Conservation (phyloP, 768 basidiomycete species). For the Suillus clintonianus region DNA sequence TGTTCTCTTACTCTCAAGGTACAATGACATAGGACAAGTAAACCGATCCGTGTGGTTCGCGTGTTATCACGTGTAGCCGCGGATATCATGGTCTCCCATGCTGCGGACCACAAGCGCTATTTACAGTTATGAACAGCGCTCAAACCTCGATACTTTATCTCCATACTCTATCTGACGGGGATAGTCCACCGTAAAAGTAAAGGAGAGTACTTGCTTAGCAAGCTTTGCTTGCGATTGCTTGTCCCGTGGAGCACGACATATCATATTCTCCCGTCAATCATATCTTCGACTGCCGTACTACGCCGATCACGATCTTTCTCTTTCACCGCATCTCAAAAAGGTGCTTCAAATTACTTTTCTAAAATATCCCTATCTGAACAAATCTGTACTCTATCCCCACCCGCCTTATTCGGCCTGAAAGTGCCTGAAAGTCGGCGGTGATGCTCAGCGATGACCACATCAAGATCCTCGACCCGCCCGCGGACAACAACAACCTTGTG, state of each 20-base stretch:
- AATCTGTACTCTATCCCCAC: slow-evolving; percentile 3
- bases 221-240: no score
- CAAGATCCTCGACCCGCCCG: neutral
- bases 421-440: slow-evolving; percentile 5
- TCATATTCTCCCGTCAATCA: neutral
- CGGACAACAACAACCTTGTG: neutral
- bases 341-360: no score
- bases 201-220: no score
- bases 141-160: neutral
- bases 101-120: neutral
- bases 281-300: slow-evolving; percentile 2
- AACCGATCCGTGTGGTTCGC: neutral
- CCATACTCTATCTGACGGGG: neutral
- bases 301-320: slow-evolving; percentile 1
- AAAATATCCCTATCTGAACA: neutral
- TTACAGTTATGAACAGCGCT: neutral
- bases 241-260: neutral
- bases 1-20: neutral
- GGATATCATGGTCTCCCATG: neutral
- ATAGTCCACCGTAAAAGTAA: neutral
- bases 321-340: no score
- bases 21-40: no score
- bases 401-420: slow-evolving; percentile 3
- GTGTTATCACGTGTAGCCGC: neutral
- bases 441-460: neutral